Conservation (phyloP, 345 rosid genomes). For the Corchorus capsularis region DNA sequence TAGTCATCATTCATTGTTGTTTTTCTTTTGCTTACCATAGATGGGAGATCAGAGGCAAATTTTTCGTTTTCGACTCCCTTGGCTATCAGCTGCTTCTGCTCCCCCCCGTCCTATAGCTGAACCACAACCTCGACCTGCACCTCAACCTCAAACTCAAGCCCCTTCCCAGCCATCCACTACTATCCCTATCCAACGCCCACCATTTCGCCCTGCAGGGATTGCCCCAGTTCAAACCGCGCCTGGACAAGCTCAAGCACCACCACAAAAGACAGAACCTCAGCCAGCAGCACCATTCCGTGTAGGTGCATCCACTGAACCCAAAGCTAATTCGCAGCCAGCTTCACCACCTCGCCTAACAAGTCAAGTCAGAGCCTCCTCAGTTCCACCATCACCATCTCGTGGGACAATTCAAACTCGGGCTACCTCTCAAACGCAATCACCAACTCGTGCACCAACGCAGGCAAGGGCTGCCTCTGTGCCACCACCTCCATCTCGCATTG, state of each 20-base stretch:
- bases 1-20: neutral
- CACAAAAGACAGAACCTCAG: slow-evolving; percentile 25
- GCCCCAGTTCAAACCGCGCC: slow-evolving; percentile 32
- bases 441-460: slow-evolving; percentile 23
- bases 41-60: slow-evolving; percentile 43
- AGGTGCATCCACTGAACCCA: slow-evolving; percentile 12
- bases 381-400: slow-evolving; percentile 20
- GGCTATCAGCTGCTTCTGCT: slow-evolving; percentile 38
- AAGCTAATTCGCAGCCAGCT: slow-evolving; percentile 22
- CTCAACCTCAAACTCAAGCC: slow-evolving; percentile 28
- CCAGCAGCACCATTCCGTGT: slow-evolving; percentile 15
- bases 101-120: slow-evolving; percentile 32
- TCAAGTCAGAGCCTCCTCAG: slow-evolving; percentile 12
- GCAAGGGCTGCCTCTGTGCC: slow-evolving; percentile 23
- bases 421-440: slow-evolving; percentile 26
- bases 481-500: slow-evolving; percentile 36
- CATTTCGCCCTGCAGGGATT: slow-evolving; percentile 51
- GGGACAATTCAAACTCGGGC: slow-evolving; percentile 15
- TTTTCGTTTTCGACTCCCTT: slow-evolving; percentile 43
- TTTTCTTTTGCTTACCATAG: slow-evolving; percentile 15
- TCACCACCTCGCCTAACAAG: slow-evolving; percentile 22
- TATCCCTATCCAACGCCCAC: slow-evolving; percentile 35
- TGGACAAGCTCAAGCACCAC: slow-evolving; percentile 19
- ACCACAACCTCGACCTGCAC: slow-evolving; percentile 26
- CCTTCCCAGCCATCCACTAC: slow-evolving; percentile 34